These are phyloP conservation scores for Debaryomyces psychrophilus DNA, from an alignment of 1,139 yeast genomes.

Conservation along the genomic window DNA sequence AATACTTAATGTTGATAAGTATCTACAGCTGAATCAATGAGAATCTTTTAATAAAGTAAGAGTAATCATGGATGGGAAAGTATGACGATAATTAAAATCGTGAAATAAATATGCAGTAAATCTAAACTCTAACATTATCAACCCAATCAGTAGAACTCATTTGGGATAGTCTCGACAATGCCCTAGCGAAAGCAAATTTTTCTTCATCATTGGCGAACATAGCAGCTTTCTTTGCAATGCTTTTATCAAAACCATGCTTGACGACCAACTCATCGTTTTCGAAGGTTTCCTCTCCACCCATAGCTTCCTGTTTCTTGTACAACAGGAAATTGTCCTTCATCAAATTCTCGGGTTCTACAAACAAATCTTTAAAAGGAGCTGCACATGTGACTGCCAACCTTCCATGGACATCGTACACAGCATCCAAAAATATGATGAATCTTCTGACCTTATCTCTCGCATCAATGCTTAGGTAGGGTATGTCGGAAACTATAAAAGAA, in stretches of 20 bases:
- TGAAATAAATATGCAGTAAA: conserved; percentile 7
- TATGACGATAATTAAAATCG: not conserved
- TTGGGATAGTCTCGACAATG: conserved; percentile 84
- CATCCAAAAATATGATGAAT: conserved; percentile 91
- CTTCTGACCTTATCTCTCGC: conserved; percentile 85
- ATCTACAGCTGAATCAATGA: not conserved
- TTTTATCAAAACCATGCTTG: conserved; percentile 74
- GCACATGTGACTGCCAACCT: conserved; percentile 88
- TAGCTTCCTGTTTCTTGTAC: conserved; percentile 38
- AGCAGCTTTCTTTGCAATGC: conserved; percentile 73
- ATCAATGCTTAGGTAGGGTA: conserved; percentile 78
- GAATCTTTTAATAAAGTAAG: not conserved
- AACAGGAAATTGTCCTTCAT: conserved; percentile 58
- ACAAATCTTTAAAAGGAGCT: conserved; percentile 79
- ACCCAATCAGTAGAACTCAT: conserved; percentile 97
- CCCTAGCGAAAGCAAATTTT: conserved; percentile 94
- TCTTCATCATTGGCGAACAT: conserved; percentile 92
- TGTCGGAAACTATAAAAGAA: conserved; percentile 84
- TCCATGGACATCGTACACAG: conserved; percentile 89
- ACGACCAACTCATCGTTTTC: conserved; percentile 65
- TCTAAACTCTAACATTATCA: conserved; percentile 32
- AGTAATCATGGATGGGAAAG: not conserved
- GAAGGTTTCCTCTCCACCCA: conserved; percentile 43
- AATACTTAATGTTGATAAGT: too few species aligned
- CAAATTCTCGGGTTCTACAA: conserved; percentile 79